phyloP scores from a whole-genome alignment of 2,329 filamentous ascomycete genomes.

The Botrytis byssoidea region DNA sequence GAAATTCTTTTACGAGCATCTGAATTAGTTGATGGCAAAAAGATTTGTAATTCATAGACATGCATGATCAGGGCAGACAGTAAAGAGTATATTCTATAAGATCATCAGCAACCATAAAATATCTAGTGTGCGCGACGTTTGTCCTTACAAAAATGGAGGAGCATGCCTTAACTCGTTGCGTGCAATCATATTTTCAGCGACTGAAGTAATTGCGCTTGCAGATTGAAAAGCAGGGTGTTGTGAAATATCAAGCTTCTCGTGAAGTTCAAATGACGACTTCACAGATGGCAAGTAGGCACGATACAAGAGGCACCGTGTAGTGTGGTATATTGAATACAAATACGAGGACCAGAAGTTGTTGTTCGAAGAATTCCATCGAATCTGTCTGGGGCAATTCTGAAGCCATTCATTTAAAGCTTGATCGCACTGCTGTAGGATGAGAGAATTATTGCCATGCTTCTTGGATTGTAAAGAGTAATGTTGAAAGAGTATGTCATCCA shows the following conservation, averaged over 20 bases:
- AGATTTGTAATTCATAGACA: conserved; percentile 94
- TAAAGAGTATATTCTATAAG: conserved; percentile 88
- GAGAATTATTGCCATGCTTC: conserved; percentile 79
- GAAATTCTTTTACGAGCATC: conserved; percentile 82
- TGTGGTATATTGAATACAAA: conserved; percentile 94
- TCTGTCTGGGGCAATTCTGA: conserved; percentile 87
- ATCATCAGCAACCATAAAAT: background rate
- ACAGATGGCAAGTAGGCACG: conserved; percentile 92
- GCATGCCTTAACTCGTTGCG: conserved; percentile 84
- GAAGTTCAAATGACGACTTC: conserved; percentile 60
- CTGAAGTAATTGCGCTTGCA: conserved; percentile 92
- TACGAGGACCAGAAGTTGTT: conserved; percentile 96
- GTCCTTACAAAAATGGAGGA: conserved; percentile 65
- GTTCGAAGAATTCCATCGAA: conserved; percentile 86
- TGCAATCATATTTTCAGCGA: conserved; percentile 80
- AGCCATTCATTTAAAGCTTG: conserved; percentile 98
- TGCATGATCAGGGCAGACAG: conserved; percentile 98
- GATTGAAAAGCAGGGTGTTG: conserved; percentile 94
- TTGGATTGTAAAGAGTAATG: conserved; percentile 96
- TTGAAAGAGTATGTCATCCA: conserved; percentile 91
- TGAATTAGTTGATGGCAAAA: conserved; percentile 79
- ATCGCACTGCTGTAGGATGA: conserved; percentile 92
- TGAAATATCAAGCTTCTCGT: conserved; percentile 82
- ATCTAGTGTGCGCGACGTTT: background rate
- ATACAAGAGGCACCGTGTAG: conserved; percentile 89